Evolutionary conservation across 129 eudicot species (phyloP).

Genomic region (Centella asiatica): DNA sequence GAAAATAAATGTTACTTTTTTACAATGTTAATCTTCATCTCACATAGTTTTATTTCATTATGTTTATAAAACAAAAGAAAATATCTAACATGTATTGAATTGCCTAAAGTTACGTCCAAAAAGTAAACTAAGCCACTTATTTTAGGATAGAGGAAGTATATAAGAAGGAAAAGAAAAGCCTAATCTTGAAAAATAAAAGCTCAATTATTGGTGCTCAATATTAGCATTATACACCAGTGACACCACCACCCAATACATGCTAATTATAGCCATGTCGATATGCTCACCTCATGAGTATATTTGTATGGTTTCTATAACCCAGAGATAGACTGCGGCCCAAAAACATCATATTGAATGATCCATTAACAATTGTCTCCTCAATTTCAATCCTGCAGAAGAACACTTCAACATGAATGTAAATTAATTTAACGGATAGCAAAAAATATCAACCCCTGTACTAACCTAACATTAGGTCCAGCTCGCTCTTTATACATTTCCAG

Average conservation of each 20-base stretch:
- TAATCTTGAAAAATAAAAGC: too few species aligned
- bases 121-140: too few species aligned
- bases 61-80: too few species aligned
- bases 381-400: slow-evolving; percentile 74
- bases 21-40: too few species aligned
- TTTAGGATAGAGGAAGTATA: too few species aligned
- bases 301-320: slow-evolving; percentile 82
- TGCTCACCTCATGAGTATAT: slow-evolving; percentile 77
- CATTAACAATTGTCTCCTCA: slow-evolving; percentile 73
- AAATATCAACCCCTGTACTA: slow-evolving; percentile 8
- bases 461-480: slow-evolving; percentile 74
- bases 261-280: too few species aligned
- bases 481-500: slow-evolving; percentile 54
- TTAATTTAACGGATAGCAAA: background rate
- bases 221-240: background rate
- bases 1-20: too few species aligned
- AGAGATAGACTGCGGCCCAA: slow-evolving; percentile 86
- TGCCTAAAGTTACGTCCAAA: too few species aligned
- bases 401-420: background rate
- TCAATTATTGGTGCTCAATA: background rate
- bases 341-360: slow-evolving; percentile 95
- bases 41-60: too few species aligned
- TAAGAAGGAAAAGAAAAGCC: too few species aligned
- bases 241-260: background rate
- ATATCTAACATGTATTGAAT: too few species aligned